Evolutionary conservation across 2,329 filamentous ascomycete genomes (phyloP).

Genomic region (Sporothrix dimorphospora): DNA sequence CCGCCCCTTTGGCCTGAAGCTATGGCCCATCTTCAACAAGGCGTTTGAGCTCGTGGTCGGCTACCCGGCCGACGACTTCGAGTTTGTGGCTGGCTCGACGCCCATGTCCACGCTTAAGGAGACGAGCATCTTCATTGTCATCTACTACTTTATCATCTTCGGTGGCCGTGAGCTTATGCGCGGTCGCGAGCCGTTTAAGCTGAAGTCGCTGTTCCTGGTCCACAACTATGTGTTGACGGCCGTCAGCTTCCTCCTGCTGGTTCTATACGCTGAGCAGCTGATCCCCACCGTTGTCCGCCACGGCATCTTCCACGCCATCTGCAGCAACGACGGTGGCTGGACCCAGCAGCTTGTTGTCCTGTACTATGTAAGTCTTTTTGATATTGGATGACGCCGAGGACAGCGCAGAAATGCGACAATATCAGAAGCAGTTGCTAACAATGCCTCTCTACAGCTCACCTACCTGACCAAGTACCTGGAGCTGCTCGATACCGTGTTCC

Average conservation of each 20-base stretch:
- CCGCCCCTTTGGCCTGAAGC: constrained; percentile 83
- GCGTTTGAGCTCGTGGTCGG: constrained; percentile 75
- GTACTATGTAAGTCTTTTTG: constrained; percentile 78
- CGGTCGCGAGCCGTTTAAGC: constrained; percentile 79
- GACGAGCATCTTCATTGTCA: constrained; percentile 76
- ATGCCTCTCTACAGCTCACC: constrained; percentile 68
- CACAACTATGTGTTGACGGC: constrained; percentile 94
- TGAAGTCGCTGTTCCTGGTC: constrained; percentile 87
- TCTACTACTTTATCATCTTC: constrained; percentile 94
- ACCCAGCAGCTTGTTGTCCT: constrained; percentile 89
- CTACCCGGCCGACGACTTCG: constrained; percentile 84
- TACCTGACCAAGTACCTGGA: constrained; percentile 98
- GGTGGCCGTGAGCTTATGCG: constrained; percentile 93
- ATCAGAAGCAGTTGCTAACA: constrained; percentile 45
- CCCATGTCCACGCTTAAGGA: constrained; percentile 88
- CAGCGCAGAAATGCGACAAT: not conserved
- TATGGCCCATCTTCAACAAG: constrained; percentile 96
- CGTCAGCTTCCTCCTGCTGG: constrained; percentile 79
- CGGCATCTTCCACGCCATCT: constrained; percentile 90
- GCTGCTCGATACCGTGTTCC: constrained; percentile 91
- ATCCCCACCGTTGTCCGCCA: constrained; percentile 78
- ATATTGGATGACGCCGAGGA: too few species aligned
- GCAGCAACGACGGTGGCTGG: constrained; percentile 81
- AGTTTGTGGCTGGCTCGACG: constrained; percentile 78
- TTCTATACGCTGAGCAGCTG: constrained; percentile 88